Evolutionary conservation across 164 flowering plant genomes (phyloP).

Genomic region (Aristolochia californica): DNA sequence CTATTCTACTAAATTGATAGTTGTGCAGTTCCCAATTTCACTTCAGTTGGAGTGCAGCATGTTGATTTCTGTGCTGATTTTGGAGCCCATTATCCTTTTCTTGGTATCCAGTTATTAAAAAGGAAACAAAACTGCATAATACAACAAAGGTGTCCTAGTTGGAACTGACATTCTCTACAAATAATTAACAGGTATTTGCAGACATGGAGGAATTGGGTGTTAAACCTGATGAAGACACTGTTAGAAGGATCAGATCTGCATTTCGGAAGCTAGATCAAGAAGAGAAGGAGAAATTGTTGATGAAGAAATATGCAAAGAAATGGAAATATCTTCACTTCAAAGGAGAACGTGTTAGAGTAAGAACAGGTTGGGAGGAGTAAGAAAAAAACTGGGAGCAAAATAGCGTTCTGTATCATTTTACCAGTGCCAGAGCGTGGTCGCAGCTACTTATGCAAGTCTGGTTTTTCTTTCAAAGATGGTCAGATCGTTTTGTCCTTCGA

Average conservation of each 20-base stretch:
- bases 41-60: too few species aligned
- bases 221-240: constrained; percentile 82
- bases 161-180: not conserved
- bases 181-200: constrained; percentile 58
- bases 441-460: too few species aligned
- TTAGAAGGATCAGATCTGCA: constrained; percentile 52
- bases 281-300: constrained; percentile 47
- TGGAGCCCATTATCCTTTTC: too few species aligned
- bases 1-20: not conserved
- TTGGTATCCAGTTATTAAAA: too few species aligned
- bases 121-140: too few species aligned
- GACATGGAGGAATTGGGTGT: constrained; percentile 97
- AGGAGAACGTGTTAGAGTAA: constrained; percentile 74
- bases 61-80: too few species aligned
- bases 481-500: too few species aligned
- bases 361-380: constrained; percentile 17
- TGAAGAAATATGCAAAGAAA: constrained; percentile 44
- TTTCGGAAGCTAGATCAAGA: constrained; percentile 52
- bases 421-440: too few species aligned
- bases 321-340: constrained; percentile 82
- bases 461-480: too few species aligned
- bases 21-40: not conserved
- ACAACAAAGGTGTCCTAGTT: not conserved
- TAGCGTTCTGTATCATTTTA: too few species aligned
- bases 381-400: not conserved